These are phyloP conservation scores for Candida khao-thaluensis DNA, from an alignment of 805 yeast genomes.

Conservation along the genomic window DNA sequence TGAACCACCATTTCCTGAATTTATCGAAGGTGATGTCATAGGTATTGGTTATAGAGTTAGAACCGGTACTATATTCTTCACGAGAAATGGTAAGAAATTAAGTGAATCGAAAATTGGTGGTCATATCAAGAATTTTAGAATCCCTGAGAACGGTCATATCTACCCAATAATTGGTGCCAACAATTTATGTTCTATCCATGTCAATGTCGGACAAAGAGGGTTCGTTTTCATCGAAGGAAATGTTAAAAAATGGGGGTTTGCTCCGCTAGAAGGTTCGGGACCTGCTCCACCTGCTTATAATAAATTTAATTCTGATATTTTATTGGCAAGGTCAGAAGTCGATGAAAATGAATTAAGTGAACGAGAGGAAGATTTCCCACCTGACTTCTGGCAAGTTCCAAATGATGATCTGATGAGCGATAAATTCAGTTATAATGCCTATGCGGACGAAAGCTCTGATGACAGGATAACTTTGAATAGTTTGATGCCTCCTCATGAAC, in stretches of 20 bases:
- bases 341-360: constrained; percentile 48
- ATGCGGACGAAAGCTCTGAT: constrained; percentile 39
- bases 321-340: constrained; percentile 63
- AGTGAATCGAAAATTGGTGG: constrained; percentile 81
- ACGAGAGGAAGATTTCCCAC: constrained; percentile 52
- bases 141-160: constrained; percentile 44
- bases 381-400: constrained; percentile 50
- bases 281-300: constrained; percentile 95
- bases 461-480: constrained; percentile 45
- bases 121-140: constrained; percentile 68
- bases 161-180: constrained; percentile 91
- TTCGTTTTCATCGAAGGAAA: constrained; percentile 89
- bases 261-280: constrained; percentile 82
- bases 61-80: constrained; percentile 85
- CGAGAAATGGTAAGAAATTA: constrained; percentile 89
- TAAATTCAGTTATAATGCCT: constrained; percentile 38
- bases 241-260: constrained; percentile 93
- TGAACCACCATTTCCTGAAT: constrained; percentile 55
- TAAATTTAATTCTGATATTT: constrained; percentile 70
- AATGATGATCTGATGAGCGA: constrained; percentile 20
- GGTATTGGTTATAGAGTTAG: constrained; percentile 88
- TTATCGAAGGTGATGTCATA: constrained; percentile 83
- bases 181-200: constrained; percentile 79
- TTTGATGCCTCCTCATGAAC: constrained; percentile 26
- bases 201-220: constrained; percentile 86